Conservation (phyloP, 768 basidiomycete genomes). For the Leucocoprinus birnbaumii region DNA sequence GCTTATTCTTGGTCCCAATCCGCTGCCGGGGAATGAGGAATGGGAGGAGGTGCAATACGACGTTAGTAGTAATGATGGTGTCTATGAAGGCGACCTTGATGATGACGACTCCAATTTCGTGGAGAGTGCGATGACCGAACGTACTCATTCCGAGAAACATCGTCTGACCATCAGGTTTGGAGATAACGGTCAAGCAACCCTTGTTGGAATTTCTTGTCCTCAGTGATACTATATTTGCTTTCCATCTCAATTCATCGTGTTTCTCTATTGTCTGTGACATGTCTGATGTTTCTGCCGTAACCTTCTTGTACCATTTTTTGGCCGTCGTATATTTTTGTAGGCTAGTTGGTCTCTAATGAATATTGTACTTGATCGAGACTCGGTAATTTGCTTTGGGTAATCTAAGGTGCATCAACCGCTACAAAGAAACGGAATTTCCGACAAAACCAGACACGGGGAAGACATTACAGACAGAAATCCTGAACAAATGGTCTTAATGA, state of each 20-base stretch:
- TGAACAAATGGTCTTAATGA: no score
- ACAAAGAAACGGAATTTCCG: no score
- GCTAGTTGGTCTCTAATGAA: no score
- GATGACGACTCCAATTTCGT: slow-evolving; percentile 15
- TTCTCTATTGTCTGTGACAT: no score
- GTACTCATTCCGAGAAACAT: slow-evolving; percentile 19
- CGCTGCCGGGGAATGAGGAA: slow-evolving; percentile 1
- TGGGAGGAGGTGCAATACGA: slow-evolving; percentile 16
- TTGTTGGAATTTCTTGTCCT: slow-evolving; percentile 51
- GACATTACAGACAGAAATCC: no score
- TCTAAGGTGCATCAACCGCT: no score
- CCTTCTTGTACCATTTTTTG: not conserved
- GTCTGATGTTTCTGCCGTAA: not conserved
- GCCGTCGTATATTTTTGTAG: no score
- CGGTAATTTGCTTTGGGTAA: not conserved
- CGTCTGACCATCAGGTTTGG: slow-evolving; percentile 48
- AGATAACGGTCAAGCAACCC: slow-evolving; percentile 43
- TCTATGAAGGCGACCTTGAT: slow-evolving; percentile 16
- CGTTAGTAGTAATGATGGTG: slow-evolving; percentile 16
- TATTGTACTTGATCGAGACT: not conserved
- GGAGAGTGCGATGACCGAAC: no score
- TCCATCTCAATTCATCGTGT: no score
- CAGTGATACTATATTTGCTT: not conserved
- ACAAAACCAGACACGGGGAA: no score
- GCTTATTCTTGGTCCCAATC: slow-evolving; percentile 46